Evolutionary conservation across 768 basidiomycete genomes (phyloP).

Genomic region (Trametes gibbosa): DNA sequence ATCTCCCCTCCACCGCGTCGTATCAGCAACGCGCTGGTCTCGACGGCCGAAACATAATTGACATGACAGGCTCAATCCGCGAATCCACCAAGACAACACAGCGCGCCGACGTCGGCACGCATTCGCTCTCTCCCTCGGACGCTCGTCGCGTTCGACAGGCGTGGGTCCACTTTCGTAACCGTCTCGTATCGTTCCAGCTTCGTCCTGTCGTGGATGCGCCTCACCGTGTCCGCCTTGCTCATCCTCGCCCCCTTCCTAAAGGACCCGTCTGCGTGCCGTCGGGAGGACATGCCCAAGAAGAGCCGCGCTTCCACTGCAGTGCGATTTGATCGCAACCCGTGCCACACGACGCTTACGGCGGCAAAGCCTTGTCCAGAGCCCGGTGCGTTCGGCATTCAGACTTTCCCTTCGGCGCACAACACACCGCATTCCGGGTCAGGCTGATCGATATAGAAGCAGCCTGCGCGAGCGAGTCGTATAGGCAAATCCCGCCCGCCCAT

Average conservation of each 20-base stretch:
- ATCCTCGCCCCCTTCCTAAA: not conserved
- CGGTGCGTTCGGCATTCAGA: constrained; percentile 4
- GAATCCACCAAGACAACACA: no score
- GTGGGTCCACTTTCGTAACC: not conserved
- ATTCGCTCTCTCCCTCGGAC: no score
- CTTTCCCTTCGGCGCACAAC: not conserved
- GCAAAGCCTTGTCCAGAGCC: not conserved
- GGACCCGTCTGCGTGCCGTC: no score
- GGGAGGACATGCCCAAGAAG: not conserved
- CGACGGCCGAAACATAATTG: no score
- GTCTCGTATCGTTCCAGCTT: not conserved
- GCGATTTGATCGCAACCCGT: constrained; percentile 15
- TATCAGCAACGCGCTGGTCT: no score
- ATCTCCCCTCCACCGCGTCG: not conserved
- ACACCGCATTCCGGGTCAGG: not conserved
- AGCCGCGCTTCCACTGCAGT: not conserved
- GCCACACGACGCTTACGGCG: not conserved
- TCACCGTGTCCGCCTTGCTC: not conserved
- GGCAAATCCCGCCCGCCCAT: constrained; percentile 2
- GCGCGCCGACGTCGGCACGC: no score
- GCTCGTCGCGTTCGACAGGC: not conserved
- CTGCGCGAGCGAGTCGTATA: not conserved
- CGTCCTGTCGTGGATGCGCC: not conserved
- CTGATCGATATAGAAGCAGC: not conserved
- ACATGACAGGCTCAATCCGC: no score